Conservation (phyloP, 768 basidiomycete genomes). For the Clitopilus hobsonii region DNA sequence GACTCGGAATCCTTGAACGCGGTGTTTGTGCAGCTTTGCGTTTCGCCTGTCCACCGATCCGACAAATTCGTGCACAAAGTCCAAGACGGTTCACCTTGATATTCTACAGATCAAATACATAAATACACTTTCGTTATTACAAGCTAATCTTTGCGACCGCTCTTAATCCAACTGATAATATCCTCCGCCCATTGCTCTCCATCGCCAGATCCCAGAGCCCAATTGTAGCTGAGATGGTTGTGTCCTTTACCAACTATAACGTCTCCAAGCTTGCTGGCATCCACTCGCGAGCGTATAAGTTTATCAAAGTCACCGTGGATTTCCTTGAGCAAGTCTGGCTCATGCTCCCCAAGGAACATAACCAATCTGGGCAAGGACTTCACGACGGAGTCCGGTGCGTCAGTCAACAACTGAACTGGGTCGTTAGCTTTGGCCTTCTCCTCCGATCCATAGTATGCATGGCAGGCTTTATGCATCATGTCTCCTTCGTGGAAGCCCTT, state of each 20-base stretch:
- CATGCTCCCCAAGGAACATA: slow-evolving; percentile 47
- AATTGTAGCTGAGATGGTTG: slow-evolving; percentile 58
- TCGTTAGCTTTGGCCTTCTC: slow-evolving; percentile 31
- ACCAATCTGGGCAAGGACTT: slow-evolving; percentile 40
- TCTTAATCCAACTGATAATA: slow-evolving; percentile 32
- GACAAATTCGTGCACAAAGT: too few species aligned
- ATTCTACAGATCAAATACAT: too few species aligned
- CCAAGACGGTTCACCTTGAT: too few species aligned
- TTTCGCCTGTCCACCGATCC: too few species aligned
- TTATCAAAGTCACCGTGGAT: slow-evolving; percentile 32
- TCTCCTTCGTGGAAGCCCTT: slow-evolving; percentile 12
- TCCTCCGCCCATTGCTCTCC: slow-evolving; percentile 62
- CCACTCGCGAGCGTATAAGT: slow-evolving; percentile 31
- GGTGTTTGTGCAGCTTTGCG: too few species aligned
- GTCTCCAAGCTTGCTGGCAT: slow-evolving; percentile 17
- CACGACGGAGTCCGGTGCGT: slow-evolving; percentile 28
- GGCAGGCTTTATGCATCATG: slow-evolving; percentile 23
- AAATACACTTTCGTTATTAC: too few species aligned
- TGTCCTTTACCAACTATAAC: slow-evolving; percentile 42
- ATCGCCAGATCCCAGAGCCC: slow-evolving; percentile 45
- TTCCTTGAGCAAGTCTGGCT: slow-evolving; percentile 41
- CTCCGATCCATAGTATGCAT: slow-evolving; percentile 33
- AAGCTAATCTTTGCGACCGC: not conserved
- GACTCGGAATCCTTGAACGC: too few species aligned
- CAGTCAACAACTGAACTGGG: slow-evolving; percentile 35